Evolutionary conservation across 129 eudicot genomes (phyloP), one percentile per base, ranked within the genome.

Genomic region (Calendula officinalis): DNA sequence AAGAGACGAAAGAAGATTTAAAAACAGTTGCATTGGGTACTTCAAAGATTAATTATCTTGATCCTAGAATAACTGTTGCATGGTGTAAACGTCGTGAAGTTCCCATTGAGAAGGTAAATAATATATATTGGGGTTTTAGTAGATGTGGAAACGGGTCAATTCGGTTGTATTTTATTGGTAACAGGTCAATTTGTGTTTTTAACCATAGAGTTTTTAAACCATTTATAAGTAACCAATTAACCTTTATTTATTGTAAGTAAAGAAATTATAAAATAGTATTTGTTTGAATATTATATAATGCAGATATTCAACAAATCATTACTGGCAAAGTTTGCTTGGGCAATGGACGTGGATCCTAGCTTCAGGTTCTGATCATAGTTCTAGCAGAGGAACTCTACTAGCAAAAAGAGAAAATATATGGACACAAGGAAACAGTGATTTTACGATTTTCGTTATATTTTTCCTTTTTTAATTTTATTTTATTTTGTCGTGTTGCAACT

Each of bases 231-330:
- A n/a, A n/a, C n/a, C n/a, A n/a, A n/a, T n/a, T n/a, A n/a, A n/a
- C n/a, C 30, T 22, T 22, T 22, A 22, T 22, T 0, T 22, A 22
- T 22, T 22, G n/a, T 22, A 22, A 22, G 30, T 22, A 22, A 2
- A 22, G n/a, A 22, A 30, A 5, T 53, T 49, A 32, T 4, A 4
- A 15, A 60, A 48, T 15, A 15, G 5, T 5, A 40, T 12, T 71
- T 27, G 0, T 58, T 3, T 27, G 14, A 68, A 47, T 39, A 22
- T 22, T 22, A 22, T 22, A 36, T 48, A 7, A 14, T 83, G 82
- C 96, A 91, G 98, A 79, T 91, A 16, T 91, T 91, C 75, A 88
- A 85, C 79, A 91, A 91, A 81, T 84, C 98, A 45, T 84, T 91
- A 53, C 78, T 87, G 75, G 98, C 90, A 16, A 91, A 91, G 77